Base-by-base conservation (phyloP, 257 asterid species). In the Vinca minor region DNA sequence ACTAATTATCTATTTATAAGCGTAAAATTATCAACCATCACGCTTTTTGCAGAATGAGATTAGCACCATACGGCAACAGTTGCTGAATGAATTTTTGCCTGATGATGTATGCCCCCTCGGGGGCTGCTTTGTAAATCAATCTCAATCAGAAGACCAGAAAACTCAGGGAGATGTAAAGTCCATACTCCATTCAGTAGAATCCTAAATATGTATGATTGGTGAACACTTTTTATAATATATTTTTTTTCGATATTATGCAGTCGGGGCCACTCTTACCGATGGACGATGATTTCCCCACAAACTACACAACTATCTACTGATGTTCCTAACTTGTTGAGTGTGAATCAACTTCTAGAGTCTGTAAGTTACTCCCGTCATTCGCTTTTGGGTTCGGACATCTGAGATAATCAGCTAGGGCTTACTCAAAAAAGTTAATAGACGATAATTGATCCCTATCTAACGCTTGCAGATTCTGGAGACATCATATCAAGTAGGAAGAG, bases 291-390 rank as follows among this genome's bases (percentile, higher is more conserved):
- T 44, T 72, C 70, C 84, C 74, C n/a, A 29, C 83, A 69, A 15
- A 79, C 71, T 61, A 59, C 79, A n/a, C 76, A 74, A 29, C 59
- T 81, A 65, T 75, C 87, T 49, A 60, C 71, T 1, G 88, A 87
- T 53, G 67, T 76, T 66, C 87, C 97, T 35, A 77, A 76, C 72
- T 83, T 89, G 66, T 77, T 93, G 67, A 89, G 88, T 5, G 96
- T 89, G 25, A 85, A 89, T 70, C 97, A 93, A 74, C 97, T 93
- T 71, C 81, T 93, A 25, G 96, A 89, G 77, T 89, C 96, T 31
- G 98, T 92, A 82, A 82, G 98, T 81, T 69, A 46, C 65, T 76
- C 14, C 44, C 29, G 10, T n/a, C 31, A 7, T 39, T 47, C 47
- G 1, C 21, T 26, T 60, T 29, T n/a, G 28, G 42, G 13, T n/a